Base-by-base conservation (phyloP, 2,329 filamentous ascomycete species). In the Aspergillus pseudoglaucus region DNA sequence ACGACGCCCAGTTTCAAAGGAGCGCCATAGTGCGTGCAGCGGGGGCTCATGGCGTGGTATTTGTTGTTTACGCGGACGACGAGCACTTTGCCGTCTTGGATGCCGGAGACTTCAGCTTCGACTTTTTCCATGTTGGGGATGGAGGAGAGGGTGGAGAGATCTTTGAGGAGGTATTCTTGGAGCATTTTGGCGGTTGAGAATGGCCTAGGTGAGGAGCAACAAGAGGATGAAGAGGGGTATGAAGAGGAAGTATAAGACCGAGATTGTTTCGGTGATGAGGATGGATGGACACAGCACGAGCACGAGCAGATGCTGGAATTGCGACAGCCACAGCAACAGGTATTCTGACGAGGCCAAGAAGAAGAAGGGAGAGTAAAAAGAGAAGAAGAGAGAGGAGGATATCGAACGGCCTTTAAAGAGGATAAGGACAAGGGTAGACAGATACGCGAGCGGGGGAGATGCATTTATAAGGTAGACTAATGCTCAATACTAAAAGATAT, bases 11-110 rank as follows among this genome's bases (percentile, higher is more conserved):
- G 89, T 46, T 83, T 82, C 55, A 98, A 72, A 12, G 93, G 93
- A 37, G 91, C 93, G 30, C 93, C 91, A 65, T 95, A 97, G 71
- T 97, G 91, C 12, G 81, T 84, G 65, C 93, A 98, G 57, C 85
- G 93, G 35, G 88, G 75, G 32, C 87, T 90, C 32, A 94, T 69
- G 25, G 90, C 93, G 64, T 90, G 84, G 14, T 91, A 74, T 57
- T 85, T 81, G 57, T 85, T 86, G 46, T 82, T 83, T 9, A 85
- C 77, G 63, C 94, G 94, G 54, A 93, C 76, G 4, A 98, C 78
- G 4, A 98, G 75, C 2, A 98, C 84, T 69, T 96, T 97, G 53
- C 82, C 88, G 33, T 80, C 83, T 48, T 91, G 84, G 39, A 98
- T 77, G 17, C 91, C 93, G 60, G 97, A 91, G 4, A 98, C 85